phyloP scores from a whole-genome alignment of 495 filamentous ascomycete species.

The Stereocaulon alpinum region DNA sequence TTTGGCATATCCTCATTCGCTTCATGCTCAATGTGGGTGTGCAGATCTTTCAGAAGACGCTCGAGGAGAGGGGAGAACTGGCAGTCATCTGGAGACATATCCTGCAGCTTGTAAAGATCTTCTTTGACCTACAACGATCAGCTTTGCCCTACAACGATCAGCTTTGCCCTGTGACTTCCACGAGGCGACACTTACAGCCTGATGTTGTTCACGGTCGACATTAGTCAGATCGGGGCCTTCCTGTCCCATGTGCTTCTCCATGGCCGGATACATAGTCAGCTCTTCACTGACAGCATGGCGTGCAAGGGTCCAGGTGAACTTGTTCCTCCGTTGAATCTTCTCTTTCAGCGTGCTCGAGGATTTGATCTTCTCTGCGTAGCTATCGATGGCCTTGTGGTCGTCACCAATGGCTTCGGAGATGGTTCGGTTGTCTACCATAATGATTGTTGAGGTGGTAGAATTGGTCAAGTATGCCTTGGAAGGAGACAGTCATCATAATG shows the following conservation, averaged over 20 bases:
- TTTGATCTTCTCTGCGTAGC: conserved; percentile 48
- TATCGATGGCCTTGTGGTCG: conserved; percentile 54
- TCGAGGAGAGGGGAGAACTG: conserved; percentile 14
- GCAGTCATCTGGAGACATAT: conserved; percentile 1
- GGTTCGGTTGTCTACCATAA: conserved; percentile 13
- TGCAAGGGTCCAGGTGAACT: conserved; percentile 62
- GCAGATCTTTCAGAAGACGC: conserved; percentile 7
- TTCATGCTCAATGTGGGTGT: conserved; percentile 15
- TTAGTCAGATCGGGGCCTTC: conserved; percentile 43
- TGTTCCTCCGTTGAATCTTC: conserved; percentile 48
- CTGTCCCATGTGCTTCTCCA: conserved; percentile 49
- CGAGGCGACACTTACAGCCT: conserved; percentile 30
- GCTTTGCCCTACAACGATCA: conserved; percentile 2
- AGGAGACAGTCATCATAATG: not conserved
- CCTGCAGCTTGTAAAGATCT: conserved; percentile 16
- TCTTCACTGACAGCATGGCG: conserved; percentile 58
- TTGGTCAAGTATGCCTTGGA: not conserved
- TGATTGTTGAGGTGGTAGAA: not conserved
- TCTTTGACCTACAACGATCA: conserved; percentile 11
- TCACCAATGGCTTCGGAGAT: conserved; percentile 47
- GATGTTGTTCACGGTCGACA: conserved; percentile 51
- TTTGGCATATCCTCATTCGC: conserved; percentile 12
- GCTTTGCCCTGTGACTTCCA: not conserved
- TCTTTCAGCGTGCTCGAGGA: conserved; percentile 37
- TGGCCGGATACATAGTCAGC: conserved; percentile 56